Base-by-base conservation (phyloP, 1,139 yeast species). In the Sugiyamaella castrensis region DNA sequence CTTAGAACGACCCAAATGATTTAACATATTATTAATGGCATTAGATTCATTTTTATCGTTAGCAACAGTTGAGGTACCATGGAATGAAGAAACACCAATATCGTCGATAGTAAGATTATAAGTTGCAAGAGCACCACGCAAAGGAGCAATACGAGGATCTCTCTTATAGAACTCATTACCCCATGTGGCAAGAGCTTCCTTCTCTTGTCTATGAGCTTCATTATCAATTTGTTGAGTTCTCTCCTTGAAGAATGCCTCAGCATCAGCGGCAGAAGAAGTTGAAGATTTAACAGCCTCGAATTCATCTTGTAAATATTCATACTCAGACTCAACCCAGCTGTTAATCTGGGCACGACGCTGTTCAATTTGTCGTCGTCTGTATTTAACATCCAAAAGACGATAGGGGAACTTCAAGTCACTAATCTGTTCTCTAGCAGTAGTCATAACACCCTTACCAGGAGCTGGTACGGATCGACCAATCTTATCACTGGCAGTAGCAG, bases 391-490 rank as follows among this genome's bases (percentile, higher is more conserved):
- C 75, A 92, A 75, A 73, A 86, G 74, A 57, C 92, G 84, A 57
- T 91, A 75, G 64, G 87, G 82, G 77, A 79, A 85, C 73, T 87
- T 86, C 76, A 85, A 77, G 64, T 79, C 80, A 61, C 91, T 89
- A 62, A 84, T 91, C 66, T 84, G 82, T 74, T 92, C 99, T 68
- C 95, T 86, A 52, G 98, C 98, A 64, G 96, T 87, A 57, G 98
- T 92, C 76, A 92, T 80, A 62, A 92, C 85, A 84, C 99, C 99
- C 76, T 91, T 89, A 71, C 99, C 99, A 73, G 99, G 99, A 68
- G 98, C 98, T 60, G 99, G 99, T 61, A 92, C 94, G 48, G 98
- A 91, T 75, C 97, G 86, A 67, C 98, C 97, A 71, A 91, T 92
- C 82, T 91, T 92, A 71, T 92, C 99, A 55, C 96, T 82, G 50